Percentiles rank a stretch among this genome's conserved stretches.
These are phyloP conservation scores for Agapanthus africanus DNA, from an alignment of 106 monocot genomes.

Conservation along the genomic window DNA sequence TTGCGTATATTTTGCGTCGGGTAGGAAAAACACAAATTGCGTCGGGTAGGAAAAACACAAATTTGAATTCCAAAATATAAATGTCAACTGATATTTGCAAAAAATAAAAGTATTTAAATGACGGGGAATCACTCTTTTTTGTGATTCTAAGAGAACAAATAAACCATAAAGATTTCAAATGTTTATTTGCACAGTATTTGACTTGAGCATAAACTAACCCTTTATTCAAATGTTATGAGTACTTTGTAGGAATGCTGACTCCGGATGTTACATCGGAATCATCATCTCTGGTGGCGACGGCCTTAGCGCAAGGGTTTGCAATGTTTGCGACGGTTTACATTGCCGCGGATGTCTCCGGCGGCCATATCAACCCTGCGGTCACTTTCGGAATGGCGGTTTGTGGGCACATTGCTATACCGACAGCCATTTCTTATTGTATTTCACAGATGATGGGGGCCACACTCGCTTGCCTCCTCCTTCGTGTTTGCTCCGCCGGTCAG, in stretches of 20 bases:
- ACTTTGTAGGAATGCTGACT: slow-evolving; percentile 60
- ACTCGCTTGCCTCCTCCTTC: slow-evolving; percentile 78
- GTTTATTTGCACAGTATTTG: no score
- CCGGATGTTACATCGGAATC: slow-evolving; percentile 54
- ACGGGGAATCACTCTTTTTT: no score
- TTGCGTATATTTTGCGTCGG: no score
- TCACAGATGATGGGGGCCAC: slow-evolving; percentile 57
- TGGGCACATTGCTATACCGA: slow-evolving; percentile 48
- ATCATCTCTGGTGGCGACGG: slow-evolving; percentile 62
- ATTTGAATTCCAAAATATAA: no score
- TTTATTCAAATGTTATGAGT: no score
- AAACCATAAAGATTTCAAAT: no score
- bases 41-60: no score
- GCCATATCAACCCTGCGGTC: slow-evolving; percentile 83
- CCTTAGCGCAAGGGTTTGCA: slow-evolving; percentile 62
- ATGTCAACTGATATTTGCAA: no score
- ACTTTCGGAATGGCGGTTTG: slow-evolving; percentile 66
- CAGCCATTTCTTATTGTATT: slow-evolving; percentile 58
- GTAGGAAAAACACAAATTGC: no score
- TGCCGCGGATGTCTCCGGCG: slow-evolving; percentile 67
- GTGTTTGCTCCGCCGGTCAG: slow-evolving; percentile 60
- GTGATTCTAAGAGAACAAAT: no score
- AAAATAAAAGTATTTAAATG: no score
- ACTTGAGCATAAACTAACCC: no score
- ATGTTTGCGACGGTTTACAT: slow-evolving; percentile 66